Evolutionary conservation across 2,329 filamentous ascomycete species (phyloP), one percentile per base, ranked within the genome.

Genomic region (Alternaria panax): DNA sequence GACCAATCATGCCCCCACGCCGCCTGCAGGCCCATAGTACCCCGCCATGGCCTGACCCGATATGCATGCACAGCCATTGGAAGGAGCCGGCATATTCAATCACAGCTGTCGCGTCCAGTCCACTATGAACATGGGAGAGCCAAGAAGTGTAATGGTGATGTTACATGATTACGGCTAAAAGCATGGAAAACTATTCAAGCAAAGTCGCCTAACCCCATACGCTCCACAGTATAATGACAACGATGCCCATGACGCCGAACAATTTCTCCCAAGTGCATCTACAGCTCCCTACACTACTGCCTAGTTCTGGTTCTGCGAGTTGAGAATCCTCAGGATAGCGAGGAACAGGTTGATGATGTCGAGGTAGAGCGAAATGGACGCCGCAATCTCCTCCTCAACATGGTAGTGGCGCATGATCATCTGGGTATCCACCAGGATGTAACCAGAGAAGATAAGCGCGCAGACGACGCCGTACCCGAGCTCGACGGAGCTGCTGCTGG

Each of bases 291-390:
- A 16, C 20, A 20, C 12, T 7, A 6, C 11, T 14, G 3, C 5
- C 59, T 88, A 98, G 85, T 97, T 96, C 81, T 96, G 94, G 76
- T 88, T 90, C 85, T 97, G 92, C 83, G 90, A 96, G 85, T 99
- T 99, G 74, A 99, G 84, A 71, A 99, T 98, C 75, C 95, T 87
- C 75, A 99, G 84, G 74, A 99, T 99, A 53, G 92, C 90, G 68
- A 99, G 84, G 87, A 99, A 99, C 68, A 99, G 80, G 85, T 99
- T 99, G 83, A 98, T 92, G 66, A 98, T 89, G 78, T 98, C 94
- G 50, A 99, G 86, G 78, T 99, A 99, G 48, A 99, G 85, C 75
- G 92, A 95, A 79, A 99, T 97, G 9, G 92, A 90, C 50, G 94
- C 94, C 7, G 93, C 93, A 76, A 98, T 97, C 84, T 97, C 93